These are phyloP conservation scores for Ganoderma boninense DNA, from an alignment of 1,284 basidiomycete species.

Conservation along the genomic window DNA sequence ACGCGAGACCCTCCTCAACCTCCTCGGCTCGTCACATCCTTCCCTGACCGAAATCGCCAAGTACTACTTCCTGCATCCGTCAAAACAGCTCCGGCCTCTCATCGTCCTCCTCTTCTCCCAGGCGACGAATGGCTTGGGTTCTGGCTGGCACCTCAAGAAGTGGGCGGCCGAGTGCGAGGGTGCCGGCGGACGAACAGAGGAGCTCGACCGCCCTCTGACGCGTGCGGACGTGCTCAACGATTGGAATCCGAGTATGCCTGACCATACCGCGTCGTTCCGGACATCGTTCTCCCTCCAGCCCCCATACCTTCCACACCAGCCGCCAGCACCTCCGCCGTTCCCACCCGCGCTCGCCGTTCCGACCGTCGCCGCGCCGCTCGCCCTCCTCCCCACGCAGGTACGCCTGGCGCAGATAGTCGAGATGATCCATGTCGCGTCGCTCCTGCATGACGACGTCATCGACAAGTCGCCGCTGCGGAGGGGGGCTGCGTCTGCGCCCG, in stretches of 20 bases:
- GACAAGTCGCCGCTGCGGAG: conserved; percentile 88
- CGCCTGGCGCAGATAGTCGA: conserved; percentile 97
- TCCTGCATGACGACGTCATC: conserved; percentile 96
- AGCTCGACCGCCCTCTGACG: conserved; percentile 76
- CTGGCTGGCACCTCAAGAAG: conserved; percentile 57
- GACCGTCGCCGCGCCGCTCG: conserved; percentile 44
- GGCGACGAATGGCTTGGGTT: conserved; percentile 86
- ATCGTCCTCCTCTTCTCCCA: conserved; percentile 91
- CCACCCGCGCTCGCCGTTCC: conserved; percentile 35
- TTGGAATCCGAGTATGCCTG: conserved; percentile 84
- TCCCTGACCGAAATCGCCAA: conserved; percentile 89
- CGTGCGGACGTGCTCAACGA: conserved; percentile 84
- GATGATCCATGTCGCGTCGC: conserved; percentile 98
- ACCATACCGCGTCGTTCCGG: conserved; percentile 66
- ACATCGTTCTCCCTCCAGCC: conserved; percentile 53
- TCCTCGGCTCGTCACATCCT: conserved; percentile 92
- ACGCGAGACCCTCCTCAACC: conserved; percentile 77
- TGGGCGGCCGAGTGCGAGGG: conserved; percentile 55
- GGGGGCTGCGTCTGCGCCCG: conserved; percentile 85
- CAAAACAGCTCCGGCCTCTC: conserved; percentile 92
- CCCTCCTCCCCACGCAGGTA: conserved; percentile 84
- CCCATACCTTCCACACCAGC: conserved; percentile 49
- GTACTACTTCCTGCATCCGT: conserved; percentile 91
- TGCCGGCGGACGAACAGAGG: conserved; percentile 51
- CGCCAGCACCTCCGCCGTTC: conserved; percentile 50